phyloP scores from a whole-genome alignment of 1,284 basidiomycete genomes.

The Ustilago vetiveriae region DNA sequence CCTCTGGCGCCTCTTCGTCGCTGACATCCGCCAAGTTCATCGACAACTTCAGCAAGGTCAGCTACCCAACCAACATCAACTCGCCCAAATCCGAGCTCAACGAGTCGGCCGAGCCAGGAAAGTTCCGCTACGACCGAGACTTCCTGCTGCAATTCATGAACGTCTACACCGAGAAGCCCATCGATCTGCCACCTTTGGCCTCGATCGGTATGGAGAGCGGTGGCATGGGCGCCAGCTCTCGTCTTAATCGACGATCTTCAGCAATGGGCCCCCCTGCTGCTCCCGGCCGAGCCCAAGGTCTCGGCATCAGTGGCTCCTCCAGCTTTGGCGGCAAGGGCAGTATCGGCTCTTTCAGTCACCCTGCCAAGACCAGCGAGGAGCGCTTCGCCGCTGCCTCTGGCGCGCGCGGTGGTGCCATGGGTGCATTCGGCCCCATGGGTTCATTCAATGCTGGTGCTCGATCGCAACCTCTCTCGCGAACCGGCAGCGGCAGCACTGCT shows the following conservation, averaged over 20 bases:
- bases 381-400: constrained; percentile 62
- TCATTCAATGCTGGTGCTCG: constrained; percentile 61
- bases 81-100: constrained; percentile 89
- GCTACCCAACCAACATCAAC: constrained; percentile 84
- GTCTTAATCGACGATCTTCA: constrained; percentile 53
- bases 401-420: constrained; percentile 45
- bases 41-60: constrained; percentile 79
- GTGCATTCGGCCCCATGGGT: constrained; percentile 63
- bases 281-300: constrained; percentile 53
- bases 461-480: constrained; percentile 62
- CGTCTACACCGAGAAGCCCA: constrained; percentile 93
- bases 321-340: constrained; percentile 58
- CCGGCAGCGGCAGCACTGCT: constrained; percentile 63
- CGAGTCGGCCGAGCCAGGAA: constrained; percentile 80
- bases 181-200: constrained; percentile 85
- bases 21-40: constrained; percentile 70
- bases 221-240: constrained; percentile 49
- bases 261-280: constrained; percentile 60
- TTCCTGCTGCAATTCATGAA: constrained; percentile 98
- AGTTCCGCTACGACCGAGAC: constrained; percentile 96
- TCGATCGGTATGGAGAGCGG: constrained; percentile 77
- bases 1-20: constrained; percentile 48
- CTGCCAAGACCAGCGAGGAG: constrained; percentile 65
- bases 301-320: constrained; percentile 57
- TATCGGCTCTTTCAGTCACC: constrained; percentile 58